phyloP scores from a whole-genome alignment of 1,139 yeast species.

The Schwanniomyces etchellsii region DNA sequence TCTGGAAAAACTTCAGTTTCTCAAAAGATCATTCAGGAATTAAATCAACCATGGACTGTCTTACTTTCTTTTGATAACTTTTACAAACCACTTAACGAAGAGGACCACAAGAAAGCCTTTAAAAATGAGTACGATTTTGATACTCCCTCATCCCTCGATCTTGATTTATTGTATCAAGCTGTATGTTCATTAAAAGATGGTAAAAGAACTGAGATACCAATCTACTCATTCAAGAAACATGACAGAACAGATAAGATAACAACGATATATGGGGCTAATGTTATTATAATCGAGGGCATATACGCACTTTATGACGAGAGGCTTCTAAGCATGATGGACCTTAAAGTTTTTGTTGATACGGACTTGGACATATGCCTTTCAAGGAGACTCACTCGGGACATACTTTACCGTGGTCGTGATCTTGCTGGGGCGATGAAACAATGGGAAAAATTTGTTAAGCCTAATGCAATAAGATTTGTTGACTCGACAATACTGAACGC shows the following conservation, averaged over 20 bases:
- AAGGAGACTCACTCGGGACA: constrained; percentile 81
- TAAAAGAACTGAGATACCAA: constrained; percentile 63
- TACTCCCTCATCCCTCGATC: constrained; percentile 74
- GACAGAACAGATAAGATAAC: constrained; percentile 62
- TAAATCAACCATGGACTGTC: constrained; percentile 96
- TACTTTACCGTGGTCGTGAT: constrained; percentile 80
- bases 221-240: constrained; percentile 77
- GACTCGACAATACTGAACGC: constrained; percentile 78
- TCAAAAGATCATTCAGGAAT: constrained; percentile 67
- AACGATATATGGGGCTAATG: constrained; percentile 92
- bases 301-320: constrained; percentile 75
- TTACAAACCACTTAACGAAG: constrained; percentile 65
- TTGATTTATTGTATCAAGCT: constrained; percentile 63
- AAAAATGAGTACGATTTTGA: constrained; percentile 75
- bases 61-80: constrained; percentile 86
- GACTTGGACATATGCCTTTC: constrained; percentile 90
- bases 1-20: constrained; percentile 96
- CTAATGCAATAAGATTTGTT: constrained; percentile 75
- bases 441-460: constrained; percentile 89
- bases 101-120: constrained; percentile 61
- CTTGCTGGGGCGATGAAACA: constrained; percentile 75
- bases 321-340: constrained; percentile 69
- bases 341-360: constrained; percentile 88
- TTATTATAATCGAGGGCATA: constrained; percentile 86
- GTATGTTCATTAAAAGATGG: constrained; percentile 59